Evolutionary conservation across 164 flowering plant species (phyloP).

Genomic region (Brasenia schreberi): DNA sequence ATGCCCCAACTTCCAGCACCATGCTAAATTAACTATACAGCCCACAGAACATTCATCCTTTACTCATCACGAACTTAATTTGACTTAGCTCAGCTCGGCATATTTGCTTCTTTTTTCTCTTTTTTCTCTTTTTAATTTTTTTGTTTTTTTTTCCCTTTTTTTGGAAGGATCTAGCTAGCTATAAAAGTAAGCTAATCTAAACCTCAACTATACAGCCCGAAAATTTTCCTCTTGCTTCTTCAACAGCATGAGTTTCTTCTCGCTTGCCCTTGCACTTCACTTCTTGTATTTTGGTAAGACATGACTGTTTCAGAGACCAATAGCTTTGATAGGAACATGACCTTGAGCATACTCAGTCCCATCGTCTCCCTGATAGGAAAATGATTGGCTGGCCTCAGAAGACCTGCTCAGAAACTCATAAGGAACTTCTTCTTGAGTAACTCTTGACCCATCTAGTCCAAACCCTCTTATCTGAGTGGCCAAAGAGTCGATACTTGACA

Average conservation of each 20-base stretch:
- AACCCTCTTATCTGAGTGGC: conserved; percentile 19
- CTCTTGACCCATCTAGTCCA: conserved; percentile 20
- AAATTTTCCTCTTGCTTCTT: neutral
- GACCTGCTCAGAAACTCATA: conserved; percentile 9
- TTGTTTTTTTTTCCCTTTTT: too few relatives aligned
- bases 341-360: neutral
- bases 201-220: neutral
- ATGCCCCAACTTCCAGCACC: neutral
- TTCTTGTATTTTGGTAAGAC: neutral
- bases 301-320: neutral
- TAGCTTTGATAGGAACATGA: neutral
- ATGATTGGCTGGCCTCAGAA: conserved; percentile 13
- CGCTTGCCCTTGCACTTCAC: neutral
- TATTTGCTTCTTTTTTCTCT: neutral
- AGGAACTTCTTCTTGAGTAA: conserved; percentile 8
- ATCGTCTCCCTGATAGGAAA: neutral
- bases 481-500: conserved; percentile 13
- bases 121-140: too few relatives aligned
- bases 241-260: neutral
- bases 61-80: neutral
- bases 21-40: neutral
- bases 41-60: neutral
- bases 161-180: too few relatives aligned
- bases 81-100: neutral
- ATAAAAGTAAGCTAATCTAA: neutral